Conservation (phyloP, 1,139 yeast species). For the Komagataea norvegica region DNA sequence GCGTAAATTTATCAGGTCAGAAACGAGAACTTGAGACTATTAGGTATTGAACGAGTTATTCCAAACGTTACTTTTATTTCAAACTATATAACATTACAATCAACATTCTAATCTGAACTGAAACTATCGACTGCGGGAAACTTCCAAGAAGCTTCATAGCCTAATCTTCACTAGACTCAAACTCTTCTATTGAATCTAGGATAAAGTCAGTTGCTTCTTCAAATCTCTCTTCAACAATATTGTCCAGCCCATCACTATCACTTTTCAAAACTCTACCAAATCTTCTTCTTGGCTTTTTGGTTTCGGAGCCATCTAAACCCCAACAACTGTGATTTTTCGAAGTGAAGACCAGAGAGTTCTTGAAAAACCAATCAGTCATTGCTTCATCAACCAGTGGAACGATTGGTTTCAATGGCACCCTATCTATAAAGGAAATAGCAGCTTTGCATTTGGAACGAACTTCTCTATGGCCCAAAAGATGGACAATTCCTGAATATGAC, state of each 20-base stretch:
- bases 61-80: too few relatives aligned
- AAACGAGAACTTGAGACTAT: too few relatives aligned
- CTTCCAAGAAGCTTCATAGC: too few relatives aligned
- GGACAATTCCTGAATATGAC: conserved; percentile 82
- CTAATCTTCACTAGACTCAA: conserved; percentile 17
- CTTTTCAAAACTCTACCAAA: conserved; percentile 84
- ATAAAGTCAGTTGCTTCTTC: conserved; percentile 84
- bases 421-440: conserved; percentile 65
- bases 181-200: conserved; percentile 58
- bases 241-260: conserved; percentile 67
- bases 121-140: too few relatives aligned
- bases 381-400: conserved; percentile 87
- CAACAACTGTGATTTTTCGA: conserved; percentile 73
- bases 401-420: conserved; percentile 63
- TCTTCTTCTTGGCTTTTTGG: conserved; percentile 79
- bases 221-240: conserved; percentile 73
- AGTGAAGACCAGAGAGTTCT: conserved; percentile 79
- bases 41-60: too few relatives aligned
- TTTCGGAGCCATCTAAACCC: conserved; percentile 48
- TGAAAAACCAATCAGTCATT: conserved; percentile 86
- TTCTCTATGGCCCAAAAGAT: conserved; percentile 78
- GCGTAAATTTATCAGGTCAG: too few relatives aligned
- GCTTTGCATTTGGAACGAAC: conserved; percentile 65
- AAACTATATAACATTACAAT: too few relatives aligned
- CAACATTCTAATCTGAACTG: too few relatives aligned